Percentiles rank a stretch among this genome's conserved stretches.
phyloP scores from a whole-genome alignment of 306 rosid genomes.

The Lathyrus sativus region DNA sequence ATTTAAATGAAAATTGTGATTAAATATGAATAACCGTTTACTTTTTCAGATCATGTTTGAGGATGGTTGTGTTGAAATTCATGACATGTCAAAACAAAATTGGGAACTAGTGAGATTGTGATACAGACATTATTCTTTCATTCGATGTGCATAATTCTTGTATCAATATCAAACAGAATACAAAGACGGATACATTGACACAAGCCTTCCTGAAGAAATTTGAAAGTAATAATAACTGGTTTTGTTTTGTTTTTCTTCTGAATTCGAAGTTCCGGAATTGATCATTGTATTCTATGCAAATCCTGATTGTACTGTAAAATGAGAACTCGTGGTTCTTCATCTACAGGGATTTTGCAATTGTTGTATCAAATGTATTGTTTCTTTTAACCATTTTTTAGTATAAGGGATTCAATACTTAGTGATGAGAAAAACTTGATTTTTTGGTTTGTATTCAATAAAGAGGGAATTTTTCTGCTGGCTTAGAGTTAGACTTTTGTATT shows the following conservation, averaged over 20 bases:
- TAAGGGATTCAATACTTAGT: neutral
- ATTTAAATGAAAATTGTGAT: constrained; percentile 22
- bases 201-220: constrained; percentile 23
- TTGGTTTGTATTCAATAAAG: neutral
- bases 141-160: constrained; percentile 46
- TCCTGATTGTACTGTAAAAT: constrained; percentile 36
- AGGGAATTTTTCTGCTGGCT: neutral
- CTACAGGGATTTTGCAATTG: constrained; percentile 28
- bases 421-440: neutral
- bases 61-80: constrained; percentile 60
- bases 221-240: constrained; percentile 16
- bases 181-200: constrained; percentile 33
- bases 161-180: constrained; percentile 33
- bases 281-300: constrained; percentile 32
- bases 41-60: constrained; percentile 79
- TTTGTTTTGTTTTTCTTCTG: neutral
- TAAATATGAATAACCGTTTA: constrained; percentile 23
- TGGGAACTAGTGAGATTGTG: constrained; percentile 71
- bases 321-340: constrained; percentile 8
- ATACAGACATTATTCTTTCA: constrained; percentile 43
- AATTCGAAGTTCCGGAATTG: constrained; percentile 24
- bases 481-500: neutral
- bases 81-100: constrained; percentile 82
- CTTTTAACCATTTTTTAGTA: neutral
- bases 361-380: constrained; percentile 36